Evolutionary conservation across 257 asterid species (phyloP), one percentile per base, ranked within the genome.

Genomic region (Marsdenia floribunda): DNA sequence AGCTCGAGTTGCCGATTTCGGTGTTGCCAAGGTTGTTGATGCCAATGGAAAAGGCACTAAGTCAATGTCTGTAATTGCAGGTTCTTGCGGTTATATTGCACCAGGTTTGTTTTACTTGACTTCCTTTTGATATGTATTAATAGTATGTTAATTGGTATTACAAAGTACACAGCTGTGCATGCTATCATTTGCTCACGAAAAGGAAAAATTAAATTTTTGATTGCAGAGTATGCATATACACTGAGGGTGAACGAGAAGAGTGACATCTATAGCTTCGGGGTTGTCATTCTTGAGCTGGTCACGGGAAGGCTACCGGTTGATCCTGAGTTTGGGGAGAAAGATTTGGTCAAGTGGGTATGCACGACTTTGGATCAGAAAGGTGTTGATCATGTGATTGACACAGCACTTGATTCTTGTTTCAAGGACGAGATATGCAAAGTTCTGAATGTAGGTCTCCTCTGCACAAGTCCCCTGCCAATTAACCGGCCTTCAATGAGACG

Each of bases 11-110:
- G 97, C 99, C 0, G 99, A 94, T 84, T 94, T 94, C 53, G 99
- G 99, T 3, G 89, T 94, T 26, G 99, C 99, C 3, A 94, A 92
- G 85, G 93, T 66, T 26, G 91, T 94, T n/a, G 96, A 90, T 77
- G 74, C 82, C 0, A 85, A 71, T 71, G 92, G 87, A 9, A 94
- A 88, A 80, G 96, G 86, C 26, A 74, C 71, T 22, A 86, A 88
- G 35, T 89, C 97, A 24, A 94, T 94, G 99, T 94, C 99, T 19
- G 97, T 84, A 18, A 94, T 94, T 80, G 99, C 99, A n/a, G 99
- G 99, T 4, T 94, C 99, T 72, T 88, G 97, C 68, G 99, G 99
- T 18, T 94, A 94, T 81, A 94, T 94, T 72, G 99, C 99, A 15
- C 99, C 99, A 82, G 99, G 99, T 94, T 65, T 66, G 87, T 70